Conservation (phyloP, 148 eudicot genomes). For the Camellia lanceoleosa region DNA sequence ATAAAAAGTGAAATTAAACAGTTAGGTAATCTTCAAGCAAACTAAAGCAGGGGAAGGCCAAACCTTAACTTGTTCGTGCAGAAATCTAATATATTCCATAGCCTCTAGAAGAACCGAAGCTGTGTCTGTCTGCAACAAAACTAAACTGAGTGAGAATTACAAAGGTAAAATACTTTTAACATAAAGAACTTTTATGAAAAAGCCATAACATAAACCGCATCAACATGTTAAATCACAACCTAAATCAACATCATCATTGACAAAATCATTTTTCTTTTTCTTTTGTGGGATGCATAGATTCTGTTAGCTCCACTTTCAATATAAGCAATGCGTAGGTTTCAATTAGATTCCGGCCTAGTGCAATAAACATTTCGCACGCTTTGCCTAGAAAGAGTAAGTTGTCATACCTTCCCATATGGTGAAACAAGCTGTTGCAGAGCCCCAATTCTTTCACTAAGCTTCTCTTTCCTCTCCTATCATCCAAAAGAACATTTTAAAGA, state of each 20-base stretch:
- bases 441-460: too few relatives aligned
- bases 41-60: slow-evolving; percentile 6
- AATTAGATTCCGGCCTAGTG: too few relatives aligned
- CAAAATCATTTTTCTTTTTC: background rate
- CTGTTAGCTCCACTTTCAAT: too few relatives aligned
- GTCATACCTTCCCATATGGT: too few relatives aligned
- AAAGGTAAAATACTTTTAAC: background rate
- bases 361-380: too few relatives aligned
- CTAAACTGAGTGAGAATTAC: slow-evolving; percentile 15
- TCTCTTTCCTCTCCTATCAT: too few relatives aligned
- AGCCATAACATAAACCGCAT: too few relatives aligned
- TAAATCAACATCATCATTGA: background rate
- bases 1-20: background rate
- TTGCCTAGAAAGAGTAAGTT: too few relatives aligned
- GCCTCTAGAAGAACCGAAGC: slow-evolving; percentile 90
- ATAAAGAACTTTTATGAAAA: background rate
- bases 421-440: too few relatives aligned
- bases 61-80: slow-evolving; percentile 95
- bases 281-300: background rate
- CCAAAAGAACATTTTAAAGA: too few relatives aligned
- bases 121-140: slow-evolving; percentile 79
- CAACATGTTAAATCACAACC: too few relatives aligned
- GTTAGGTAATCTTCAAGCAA: background rate
- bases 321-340: too few relatives aligned
- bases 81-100: slow-evolving; percentile 28